phyloP scores from a whole-genome alignment of 2,329 filamentous ascomycete genomes.

The Trichophyton verrucosum region DNA sequence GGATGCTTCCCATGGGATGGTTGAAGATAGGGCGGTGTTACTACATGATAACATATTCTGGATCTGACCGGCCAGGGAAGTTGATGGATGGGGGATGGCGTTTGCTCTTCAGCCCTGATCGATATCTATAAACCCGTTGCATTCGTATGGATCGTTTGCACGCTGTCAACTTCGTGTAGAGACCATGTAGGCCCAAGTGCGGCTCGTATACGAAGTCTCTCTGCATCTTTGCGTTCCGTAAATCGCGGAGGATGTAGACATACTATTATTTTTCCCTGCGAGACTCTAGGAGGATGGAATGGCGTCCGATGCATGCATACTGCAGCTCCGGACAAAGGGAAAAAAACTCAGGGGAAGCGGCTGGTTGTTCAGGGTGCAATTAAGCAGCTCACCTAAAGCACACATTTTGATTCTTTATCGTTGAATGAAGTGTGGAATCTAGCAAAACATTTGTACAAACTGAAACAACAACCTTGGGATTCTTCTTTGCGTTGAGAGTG shows the following conservation, averaged over 20 bases:
- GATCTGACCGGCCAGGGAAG: not conserved
- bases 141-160: not conserved
- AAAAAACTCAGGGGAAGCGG: not conserved
- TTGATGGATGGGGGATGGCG: not conserved
- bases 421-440: not conserved
- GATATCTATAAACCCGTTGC: not conserved
- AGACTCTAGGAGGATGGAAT: not conserved
- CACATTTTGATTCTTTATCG: not conserved
- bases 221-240: not conserved
- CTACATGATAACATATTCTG: not conserved
- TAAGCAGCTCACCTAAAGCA: not conserved
- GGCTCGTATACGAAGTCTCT: not conserved
- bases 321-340: not conserved
- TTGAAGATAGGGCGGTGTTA: not conserved
- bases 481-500: not conserved
- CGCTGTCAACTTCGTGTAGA: not conserved
- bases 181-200: not conserved
- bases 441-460: not conserved
- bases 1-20: not conserved
- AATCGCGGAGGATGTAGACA: not conserved
- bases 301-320: not conserved
- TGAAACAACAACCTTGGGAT: not conserved
- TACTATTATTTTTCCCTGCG: not conserved
- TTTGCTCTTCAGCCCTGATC: not conserved
- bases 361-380: not conserved